Evolutionary conservation across 495 filamentous ascomycete genomes (phyloP), one percentile per base, ranked within the genome.

Genomic region (Lophiotrema nucula): DNA sequence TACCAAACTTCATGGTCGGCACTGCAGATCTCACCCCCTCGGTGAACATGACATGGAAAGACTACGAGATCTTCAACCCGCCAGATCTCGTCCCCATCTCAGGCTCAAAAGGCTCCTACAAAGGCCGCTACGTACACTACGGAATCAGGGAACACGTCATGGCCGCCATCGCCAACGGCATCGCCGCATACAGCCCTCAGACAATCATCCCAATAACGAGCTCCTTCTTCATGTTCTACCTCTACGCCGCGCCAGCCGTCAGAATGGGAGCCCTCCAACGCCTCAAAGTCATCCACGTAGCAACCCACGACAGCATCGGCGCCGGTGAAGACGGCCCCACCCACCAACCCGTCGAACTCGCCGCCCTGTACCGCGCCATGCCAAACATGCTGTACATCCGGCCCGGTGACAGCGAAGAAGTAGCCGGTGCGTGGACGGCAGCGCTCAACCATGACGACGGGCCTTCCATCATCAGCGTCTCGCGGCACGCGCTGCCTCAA

Each of bases 211-310:
- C 79, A 0, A 65, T 79, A 37, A 82, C 79, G 2, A 77, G 77
- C 0, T 73, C 72, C 5, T 82, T 83, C 68, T 81, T 82, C 69
- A 85, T 83, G 79, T 85, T 85, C 67, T 84, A 82, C 65, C 69
- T 83, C 33, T 70, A 68, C 50, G 81, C 81, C 8, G 81, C 82
- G 0, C 80, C 81, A 0, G 81, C 74, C 6, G 74, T 84, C 4
- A 78, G 82, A 23, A 83, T 85, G 79, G 79, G 79, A 11, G 81
- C 82, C 11, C 71, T 85, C 0, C 76, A 80, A 42, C 69, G 76
- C 19, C 77, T 84, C 28, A 80, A 80, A 41, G 65, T 73, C 12
- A 82, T 85, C 56, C 81, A 84, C 65, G 71, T 77, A 37, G 82
- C 81, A 10, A 85, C 82, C 0, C 82, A 85, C 67, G 80, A 85